Evolutionary conservation across 2,329 filamentous ascomycete genomes (phyloP).

Genomic region (Periconia sp.): DNA sequence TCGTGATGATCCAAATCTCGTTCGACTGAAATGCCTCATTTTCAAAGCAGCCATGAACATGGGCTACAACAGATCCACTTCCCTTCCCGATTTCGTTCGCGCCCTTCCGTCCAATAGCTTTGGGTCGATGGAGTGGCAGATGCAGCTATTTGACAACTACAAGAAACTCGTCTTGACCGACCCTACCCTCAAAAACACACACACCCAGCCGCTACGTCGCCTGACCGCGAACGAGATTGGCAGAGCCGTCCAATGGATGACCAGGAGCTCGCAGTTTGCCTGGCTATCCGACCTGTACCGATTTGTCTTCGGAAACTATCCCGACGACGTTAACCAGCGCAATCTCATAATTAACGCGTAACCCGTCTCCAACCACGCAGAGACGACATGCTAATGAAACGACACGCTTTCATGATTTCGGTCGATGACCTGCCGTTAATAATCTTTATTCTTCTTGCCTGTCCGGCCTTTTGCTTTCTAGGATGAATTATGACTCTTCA

Average conservation of each 20-base stretch:
- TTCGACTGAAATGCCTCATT: constrained; percentile 75
- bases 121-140: constrained; percentile 70
- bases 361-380: too few relatives aligned
- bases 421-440: background rate
- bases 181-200: constrained; percentile 57
- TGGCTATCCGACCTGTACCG: constrained; percentile 83
- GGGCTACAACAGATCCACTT: constrained; percentile 68
- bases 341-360: constrained; percentile 61
- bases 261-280: constrained; percentile 68
- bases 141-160: constrained; percentile 73
- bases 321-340: constrained; percentile 73
- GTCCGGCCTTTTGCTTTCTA: too few relatives aligned
- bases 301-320: constrained; percentile 79
- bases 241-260: constrained; percentile 76
- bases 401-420: too few relatives aligned
- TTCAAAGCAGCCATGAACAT: constrained; percentile 84
- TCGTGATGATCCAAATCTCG: constrained; percentile 74
- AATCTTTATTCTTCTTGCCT: too few relatives aligned
- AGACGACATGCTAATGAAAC: too few relatives aligned
- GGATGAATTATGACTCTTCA: too few relatives aligned
- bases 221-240: constrained; percentile 75
- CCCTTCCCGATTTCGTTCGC: constrained; percentile 75
- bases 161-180: constrained; percentile 78
- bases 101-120: constrained; percentile 76
- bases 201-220: constrained; percentile 59